These are phyloP conservation scores for Pholiota conissans DNA, from an alignment of 768 basidiomycete species.

Conservation along the genomic window DNA sequence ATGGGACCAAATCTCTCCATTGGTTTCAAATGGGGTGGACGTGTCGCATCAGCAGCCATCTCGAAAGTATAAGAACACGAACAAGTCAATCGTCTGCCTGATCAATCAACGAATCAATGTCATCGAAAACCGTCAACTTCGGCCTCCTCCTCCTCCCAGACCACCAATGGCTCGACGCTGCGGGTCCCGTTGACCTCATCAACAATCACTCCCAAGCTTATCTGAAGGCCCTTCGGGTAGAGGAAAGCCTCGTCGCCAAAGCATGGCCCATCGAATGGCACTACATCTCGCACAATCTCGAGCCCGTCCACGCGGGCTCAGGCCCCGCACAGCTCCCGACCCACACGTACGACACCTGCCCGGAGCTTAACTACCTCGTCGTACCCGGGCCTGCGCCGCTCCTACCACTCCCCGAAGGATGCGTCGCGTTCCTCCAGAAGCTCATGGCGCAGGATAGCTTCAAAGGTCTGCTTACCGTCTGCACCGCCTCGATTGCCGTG, in stretches of 20 bases:
- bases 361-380: constrained; percentile 24
- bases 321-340: constrained; percentile 13
- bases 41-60: too few relatives aligned
- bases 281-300: constrained; percentile 21
- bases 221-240: not conserved
- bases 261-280: constrained; percentile 24
- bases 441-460: constrained; percentile 15
- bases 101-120: too few relatives aligned
- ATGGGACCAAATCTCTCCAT: too few relatives aligned
- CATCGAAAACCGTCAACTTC: constrained; percentile 12
- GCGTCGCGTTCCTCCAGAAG: constrained; percentile 17
- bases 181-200: constrained; percentile 25
- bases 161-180: constrained; percentile 27
- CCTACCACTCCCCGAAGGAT: constrained; percentile 11
- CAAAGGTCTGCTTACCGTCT: constrained; percentile 24
- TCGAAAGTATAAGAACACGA: too few relatives aligned
- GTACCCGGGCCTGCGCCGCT: constrained; percentile 24
- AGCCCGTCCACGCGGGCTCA: constrained; percentile 18
- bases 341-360: constrained; percentile 19
- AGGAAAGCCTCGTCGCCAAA: constrained; percentile 15
- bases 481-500: constrained; percentile 24
- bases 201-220: constrained; percentile 18
- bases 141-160: constrained; percentile 22
- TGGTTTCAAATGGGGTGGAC: too few relatives aligned
- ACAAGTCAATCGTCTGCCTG: too few relatives aligned